A percentile compares a stretch with the other conserved stretches of the same genome.
These are phyloP conservation scores for Verticillium isaacii DNA, from an alignment of 2,329 filamentous ascomycete species.

Conservation along the genomic window DNA sequence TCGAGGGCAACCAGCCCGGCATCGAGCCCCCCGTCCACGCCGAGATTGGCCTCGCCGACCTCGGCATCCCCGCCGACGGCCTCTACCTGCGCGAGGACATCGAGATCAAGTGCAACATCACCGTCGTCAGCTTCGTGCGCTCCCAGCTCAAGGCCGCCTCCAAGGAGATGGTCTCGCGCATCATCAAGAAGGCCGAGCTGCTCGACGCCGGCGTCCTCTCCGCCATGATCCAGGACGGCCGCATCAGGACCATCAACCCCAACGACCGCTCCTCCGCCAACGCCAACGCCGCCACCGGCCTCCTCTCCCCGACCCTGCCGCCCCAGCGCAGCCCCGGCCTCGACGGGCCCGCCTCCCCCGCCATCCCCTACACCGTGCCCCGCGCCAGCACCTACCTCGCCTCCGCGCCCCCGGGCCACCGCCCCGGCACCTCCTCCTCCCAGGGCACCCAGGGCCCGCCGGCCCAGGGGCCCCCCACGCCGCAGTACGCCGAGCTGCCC, in stretches of 20 bases:
- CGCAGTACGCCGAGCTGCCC: constrained; percentile 11
- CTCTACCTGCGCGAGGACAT: constrained; percentile 67
- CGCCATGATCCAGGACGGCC: constrained; percentile 64
- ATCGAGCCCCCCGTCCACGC: constrained; percentile 55
- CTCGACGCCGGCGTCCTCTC: constrained; percentile 61
- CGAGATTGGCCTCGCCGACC: constrained; percentile 54
- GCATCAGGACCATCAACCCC: constrained; percentile 54
- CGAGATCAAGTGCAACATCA: constrained; percentile 65
- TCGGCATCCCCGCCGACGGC: constrained; percentile 59
- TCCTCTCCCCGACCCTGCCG: constrained; percentile 7
- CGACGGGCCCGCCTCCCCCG: constrained; percentile 9
- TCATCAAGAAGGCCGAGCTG: constrained; percentile 68
- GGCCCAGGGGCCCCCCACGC: constrained; percentile 17
- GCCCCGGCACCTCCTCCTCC: background rate
- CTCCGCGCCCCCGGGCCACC: constrained; percentile 4
- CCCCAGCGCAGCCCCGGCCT: constrained; percentile 11
- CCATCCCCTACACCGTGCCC: constrained; percentile 9
- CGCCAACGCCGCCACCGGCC: background rate
- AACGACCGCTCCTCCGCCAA: constrained; percentile 38
- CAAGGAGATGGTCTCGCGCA: constrained; percentile 61
- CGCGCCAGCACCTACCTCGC: constrained; percentile 16
- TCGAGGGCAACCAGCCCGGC: constrained; percentile 64
- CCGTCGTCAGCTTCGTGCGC: constrained; percentile 62
- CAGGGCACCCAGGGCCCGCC: constrained; percentile 16
- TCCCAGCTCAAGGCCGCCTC: constrained; percentile 61